phyloP scores from a whole-genome alignment of 1,139 yeast species.

The Lodderomyces orthopsilosis region DNA sequence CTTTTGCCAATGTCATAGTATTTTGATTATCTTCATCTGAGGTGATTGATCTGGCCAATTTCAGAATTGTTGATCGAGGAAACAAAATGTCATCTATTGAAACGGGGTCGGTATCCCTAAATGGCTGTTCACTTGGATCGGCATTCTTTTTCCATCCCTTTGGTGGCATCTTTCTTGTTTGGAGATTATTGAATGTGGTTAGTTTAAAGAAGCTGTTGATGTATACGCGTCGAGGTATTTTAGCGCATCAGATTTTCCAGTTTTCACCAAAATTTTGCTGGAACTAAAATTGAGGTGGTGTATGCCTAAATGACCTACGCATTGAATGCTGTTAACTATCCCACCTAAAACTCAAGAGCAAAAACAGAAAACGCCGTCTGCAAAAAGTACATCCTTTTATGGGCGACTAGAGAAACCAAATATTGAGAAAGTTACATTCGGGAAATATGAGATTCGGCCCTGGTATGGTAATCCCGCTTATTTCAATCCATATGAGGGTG shows the following conservation, averaged over 20 bases:
- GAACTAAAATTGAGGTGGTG: too few relatives aligned
- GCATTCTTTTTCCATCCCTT: slow-evolving; percentile 81
- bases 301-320: too few relatives aligned
- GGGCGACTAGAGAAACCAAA: slow-evolving; percentile 62
- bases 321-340: slow-evolving; percentile 8
- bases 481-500: slow-evolving; percentile 36
- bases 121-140: slow-evolving; percentile 57
- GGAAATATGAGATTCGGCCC: slow-evolving; percentile 62
- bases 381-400: slow-evolving; percentile 37
- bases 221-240: neutral
- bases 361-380: slow-evolving; percentile 1
- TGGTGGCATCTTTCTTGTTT: slow-evolving; percentile 67
- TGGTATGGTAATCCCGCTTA: slow-evolving; percentile 89
- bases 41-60: slow-evolving; percentile 51
- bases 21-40: slow-evolving; percentile 27
- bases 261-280: neutral
- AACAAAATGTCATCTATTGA: slow-evolving; percentile 70
- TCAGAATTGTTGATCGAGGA: slow-evolving; percentile 60
- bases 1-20: slow-evolving; percentile 55
- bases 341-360: slow-evolving; percentile 4
- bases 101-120: slow-evolving; percentile 54
- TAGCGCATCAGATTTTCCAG: neutral
- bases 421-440: slow-evolving; percentile 62
- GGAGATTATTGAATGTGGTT: neutral
- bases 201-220: too few relatives aligned